Percentiles rank a stretch among this genome's conserved stretches.
Conservation (phyloP, 495 filamentous ascomycete genomes). For the Lasiosphaeriaceae sp. region DNA sequence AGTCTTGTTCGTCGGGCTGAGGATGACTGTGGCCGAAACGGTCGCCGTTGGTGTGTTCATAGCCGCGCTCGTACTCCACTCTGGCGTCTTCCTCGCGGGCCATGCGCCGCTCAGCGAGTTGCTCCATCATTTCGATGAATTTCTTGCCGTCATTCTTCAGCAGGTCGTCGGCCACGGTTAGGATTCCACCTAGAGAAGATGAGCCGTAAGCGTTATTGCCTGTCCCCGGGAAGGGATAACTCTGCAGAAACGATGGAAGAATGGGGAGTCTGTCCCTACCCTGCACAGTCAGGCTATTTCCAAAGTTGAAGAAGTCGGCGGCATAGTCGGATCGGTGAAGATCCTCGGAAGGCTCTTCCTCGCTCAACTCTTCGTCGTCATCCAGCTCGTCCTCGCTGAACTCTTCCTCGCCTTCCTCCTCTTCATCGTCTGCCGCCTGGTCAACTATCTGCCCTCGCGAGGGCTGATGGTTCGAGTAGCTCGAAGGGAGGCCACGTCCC, state of each 20-base stretch:
- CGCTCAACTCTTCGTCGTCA: conserved; percentile 52
- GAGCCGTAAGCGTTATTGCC: conserved; percentile 41
- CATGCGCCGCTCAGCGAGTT: conserved; percentile 96
- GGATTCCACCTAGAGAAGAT: conserved; percentile 76
- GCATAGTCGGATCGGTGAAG: conserved; percentile 60
- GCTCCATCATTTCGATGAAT: conserved; percentile 99
- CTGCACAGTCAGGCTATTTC: conserved; percentile 94
- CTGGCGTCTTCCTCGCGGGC: conserved; percentile 89
- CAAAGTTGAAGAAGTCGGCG: conserved; percentile 92
- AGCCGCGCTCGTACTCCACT: conserved; percentile 61
- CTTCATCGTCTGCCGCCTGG: conserved; percentile 56
- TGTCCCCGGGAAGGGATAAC: conserved; percentile 31
- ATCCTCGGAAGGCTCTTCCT: conserved; percentile 54
- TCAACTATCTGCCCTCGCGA: conserved; percentile 54
- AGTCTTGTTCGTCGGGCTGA: conserved; percentile 55
- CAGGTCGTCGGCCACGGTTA: conserved; percentile 97
- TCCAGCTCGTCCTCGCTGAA: conserved; percentile 58
- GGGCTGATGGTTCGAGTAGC: conserved; percentile 47
- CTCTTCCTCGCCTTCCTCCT: conserved; percentile 53
- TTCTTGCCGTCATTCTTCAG: conserved; percentile 99
- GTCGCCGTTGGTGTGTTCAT: conserved; percentile 48
- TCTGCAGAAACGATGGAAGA: conserved; percentile 33
- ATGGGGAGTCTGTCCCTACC: conserved; percentile 57
- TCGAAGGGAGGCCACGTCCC: conserved; percentile 44
- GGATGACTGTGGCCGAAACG: conserved; percentile 44